A percentile compares a stretch with the other conserved stretches of the same genome.
These are phyloP conservation scores for Kodamaea plutei DNA, from an alignment of 1,139 yeast genomes.

Conservation along the genomic window DNA sequence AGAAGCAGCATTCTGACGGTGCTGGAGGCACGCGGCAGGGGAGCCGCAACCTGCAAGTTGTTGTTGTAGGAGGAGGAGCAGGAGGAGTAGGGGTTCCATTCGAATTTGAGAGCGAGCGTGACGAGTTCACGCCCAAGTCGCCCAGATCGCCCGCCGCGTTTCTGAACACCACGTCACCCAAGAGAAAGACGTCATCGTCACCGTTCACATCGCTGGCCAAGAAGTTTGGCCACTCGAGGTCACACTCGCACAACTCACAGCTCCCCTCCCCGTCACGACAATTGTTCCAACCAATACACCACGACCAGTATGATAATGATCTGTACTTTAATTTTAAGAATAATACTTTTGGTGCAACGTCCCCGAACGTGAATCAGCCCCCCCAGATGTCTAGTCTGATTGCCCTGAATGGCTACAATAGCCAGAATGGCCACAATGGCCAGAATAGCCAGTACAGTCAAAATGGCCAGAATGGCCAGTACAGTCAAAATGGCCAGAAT, in stretches of 20 bases:
- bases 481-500: no score
- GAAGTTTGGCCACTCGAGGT: constrained; percentile 11
- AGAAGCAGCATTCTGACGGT: no score
- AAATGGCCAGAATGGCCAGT: constrained; percentile 1
- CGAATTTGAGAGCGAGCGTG: no score
- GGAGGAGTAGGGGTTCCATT: no score
- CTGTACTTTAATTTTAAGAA: constrained; percentile 4
- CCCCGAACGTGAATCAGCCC: no score
- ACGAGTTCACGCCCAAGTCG: constrained; percentile 4
- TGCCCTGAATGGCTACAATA: no score
- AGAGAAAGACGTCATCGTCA: constrained; percentile 7
- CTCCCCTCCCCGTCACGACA: constrained; percentile 12
- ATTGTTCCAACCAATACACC: constrained; percentile 15
- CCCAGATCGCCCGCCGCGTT: constrained; percentile 5
- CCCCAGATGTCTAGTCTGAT: no score
- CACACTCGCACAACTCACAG: constrained; percentile 16
- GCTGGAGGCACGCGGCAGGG: no score
- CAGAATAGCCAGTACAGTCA: constrained; percentile 2
- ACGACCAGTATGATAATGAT: constrained; percentile 10
- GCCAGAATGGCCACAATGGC: no score
- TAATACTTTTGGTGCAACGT: no score
- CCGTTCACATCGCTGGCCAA: constrained; percentile 3
- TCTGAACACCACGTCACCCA: constrained; percentile 7
- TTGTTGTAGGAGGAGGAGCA: no score
- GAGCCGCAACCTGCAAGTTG: no score